Base-by-base conservation (phyloP, 2,329 filamentous ascomycete genomes). In the Diplodia scrobiculata region DNA sequence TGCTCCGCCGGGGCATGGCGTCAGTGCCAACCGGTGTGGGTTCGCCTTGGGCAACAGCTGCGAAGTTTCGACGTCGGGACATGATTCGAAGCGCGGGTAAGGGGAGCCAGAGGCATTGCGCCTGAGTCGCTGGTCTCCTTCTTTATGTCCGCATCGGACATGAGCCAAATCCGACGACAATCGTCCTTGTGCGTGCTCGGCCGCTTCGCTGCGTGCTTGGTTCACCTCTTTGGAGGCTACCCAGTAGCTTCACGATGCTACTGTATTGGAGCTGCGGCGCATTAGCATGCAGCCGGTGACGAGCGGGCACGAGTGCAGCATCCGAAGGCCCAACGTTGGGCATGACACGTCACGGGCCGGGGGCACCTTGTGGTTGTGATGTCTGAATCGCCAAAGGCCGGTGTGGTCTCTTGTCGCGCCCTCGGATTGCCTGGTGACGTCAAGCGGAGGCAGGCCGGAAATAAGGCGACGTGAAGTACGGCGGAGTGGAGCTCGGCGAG, bases 81-180 rank as follows among this genome's bases (percentile, higher is more conserved):
- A 62, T 62, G 58, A 62, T 62, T 62, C 58, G 58, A 48, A 62
- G 41, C 45, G 58, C 48, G 41, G 58, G 48, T 50, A 62, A 62
- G 58, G 58, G 58, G 58, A 62, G 58, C n/a, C 27, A 5, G 45
- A 62, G n/a, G 58, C 58, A 62, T 62, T 34, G 58, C 13, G 41
- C 32, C 58, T 62, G 58, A 62, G 58, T 62, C 58, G 58, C 58
- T 25, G 29, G 27, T 17, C 14, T 27, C 58, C 58, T 45, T n/a
- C 34, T 27, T 62, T 62, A 62, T 62, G 21, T 62, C 58, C 58
- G 58, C 45, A 29, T 62, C 58, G 58, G 58, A 62, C 19, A 27
- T 13, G 41, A 29, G 36, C 41, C 58, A 62, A 50, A 62, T 62
- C 58, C 58, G 58, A 50, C 58, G 58, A 62, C 58, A 50, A 34